phyloP scores from a whole-genome alignment of 805 yeast species.

The Wickerhamiella hasegawae region DNA sequence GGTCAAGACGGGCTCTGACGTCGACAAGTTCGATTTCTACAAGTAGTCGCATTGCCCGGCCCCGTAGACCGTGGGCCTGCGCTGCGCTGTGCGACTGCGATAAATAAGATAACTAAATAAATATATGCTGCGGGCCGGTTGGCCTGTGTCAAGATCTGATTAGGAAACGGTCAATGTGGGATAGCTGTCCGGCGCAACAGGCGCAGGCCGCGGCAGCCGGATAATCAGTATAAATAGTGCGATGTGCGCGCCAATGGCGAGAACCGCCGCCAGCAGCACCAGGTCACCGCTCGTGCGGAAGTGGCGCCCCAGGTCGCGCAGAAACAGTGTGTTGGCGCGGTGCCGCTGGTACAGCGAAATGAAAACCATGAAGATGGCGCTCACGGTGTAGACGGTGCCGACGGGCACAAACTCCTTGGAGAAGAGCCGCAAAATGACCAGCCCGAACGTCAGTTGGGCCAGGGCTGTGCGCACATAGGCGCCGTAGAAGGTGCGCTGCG shows the following conservation, averaged over 20 bases:
- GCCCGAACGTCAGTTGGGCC: constrained; percentile 48
- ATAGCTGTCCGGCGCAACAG: too few species aligned
- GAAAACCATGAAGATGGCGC: constrained; percentile 33
- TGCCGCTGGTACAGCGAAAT: constrained; percentile 23
- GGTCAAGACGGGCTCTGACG: constrained; percentile 89
- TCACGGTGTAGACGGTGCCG: constrained; percentile 48
- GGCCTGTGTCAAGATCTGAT: too few species aligned
- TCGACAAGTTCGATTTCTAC: constrained; percentile 94
- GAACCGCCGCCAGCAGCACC: constrained; percentile 33
- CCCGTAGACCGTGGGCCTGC: too few species aligned
- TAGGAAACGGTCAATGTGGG: too few species aligned
- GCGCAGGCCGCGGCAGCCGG: constrained; percentile 15
- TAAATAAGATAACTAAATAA: too few species aligned
- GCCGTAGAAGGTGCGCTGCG: constrained; percentile 73
- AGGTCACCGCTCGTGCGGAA: constrained; percentile 47
- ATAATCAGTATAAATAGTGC: constrained; percentile 36
- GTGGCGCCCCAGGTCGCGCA: constrained; percentile 25
- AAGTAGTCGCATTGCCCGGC: constrained; percentile 31
- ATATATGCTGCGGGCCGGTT: too few species aligned
- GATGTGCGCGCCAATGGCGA: constrained; percentile 37
- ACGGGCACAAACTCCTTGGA: constrained; percentile 46
- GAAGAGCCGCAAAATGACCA: constrained; percentile 50
- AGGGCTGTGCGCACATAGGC: constrained; percentile 64
- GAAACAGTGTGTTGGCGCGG: constrained; percentile 22
- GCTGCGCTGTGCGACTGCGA: too few species aligned